Evolutionary conservation across 225 moss, liverwort and hornwort genomes (phyloP).

Genomic region (Takakia lepidozioides): DNA sequence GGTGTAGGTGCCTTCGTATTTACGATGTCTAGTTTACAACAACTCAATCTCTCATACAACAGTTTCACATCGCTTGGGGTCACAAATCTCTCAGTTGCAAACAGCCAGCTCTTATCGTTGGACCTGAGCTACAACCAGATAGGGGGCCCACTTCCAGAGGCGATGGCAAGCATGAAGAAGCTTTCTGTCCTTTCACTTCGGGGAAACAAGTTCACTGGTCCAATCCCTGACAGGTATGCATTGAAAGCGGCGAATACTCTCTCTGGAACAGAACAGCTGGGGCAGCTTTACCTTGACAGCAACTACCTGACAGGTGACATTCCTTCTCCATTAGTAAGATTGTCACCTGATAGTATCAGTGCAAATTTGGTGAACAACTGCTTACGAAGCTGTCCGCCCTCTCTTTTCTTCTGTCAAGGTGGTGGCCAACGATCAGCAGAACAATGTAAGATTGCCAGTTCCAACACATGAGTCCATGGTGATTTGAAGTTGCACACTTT

Average conservation of each 20-base stretch:
- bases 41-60: constrained; percentile 45
- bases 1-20: constrained; percentile 21
- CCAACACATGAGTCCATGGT: too few species aligned
- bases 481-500: too few species aligned
- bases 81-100: constrained; percentile 6
- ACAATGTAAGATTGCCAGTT: too few species aligned
- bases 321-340: constrained; percentile 33
- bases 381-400: constrained; percentile 31
- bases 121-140: constrained; percentile 51
- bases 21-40: constrained; percentile 33
- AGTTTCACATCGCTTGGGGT: constrained; percentile 20
- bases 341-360: constrained; percentile 22
- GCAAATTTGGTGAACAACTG: constrained; percentile 39
- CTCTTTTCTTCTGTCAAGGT: constrained; percentile 38
- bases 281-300: constrained; percentile 45
- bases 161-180: constrained; percentile 24
- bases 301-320: constrained; percentile 47
- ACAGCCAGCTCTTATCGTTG: constrained; percentile 33
- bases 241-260: constrained; percentile 28
- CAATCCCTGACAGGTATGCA: constrained; percentile 37
- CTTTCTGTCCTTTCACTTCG: constrained; percentile 38
- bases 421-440: constrained; percentile 27
- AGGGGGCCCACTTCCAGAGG: constrained; percentile 23
- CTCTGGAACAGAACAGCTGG: constrained; percentile 24
- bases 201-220: constrained; percentile 38